A percentile compares a stretch with the other conserved stretches of the same genome.
phyloP scores from a whole-genome alignment of 345 rosid genomes.

The Lepidium didymum region DNA sequence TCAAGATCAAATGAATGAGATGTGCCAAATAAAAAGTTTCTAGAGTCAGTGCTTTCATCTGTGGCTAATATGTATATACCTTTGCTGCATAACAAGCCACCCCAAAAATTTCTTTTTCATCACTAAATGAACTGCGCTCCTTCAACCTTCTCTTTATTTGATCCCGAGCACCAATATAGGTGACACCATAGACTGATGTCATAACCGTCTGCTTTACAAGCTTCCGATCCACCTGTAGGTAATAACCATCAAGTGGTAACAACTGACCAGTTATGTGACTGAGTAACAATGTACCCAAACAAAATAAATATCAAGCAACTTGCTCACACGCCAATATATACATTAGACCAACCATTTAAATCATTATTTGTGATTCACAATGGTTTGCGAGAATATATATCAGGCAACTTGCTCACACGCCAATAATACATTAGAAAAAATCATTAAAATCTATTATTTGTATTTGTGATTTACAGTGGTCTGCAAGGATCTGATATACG shows the following conservation, averaged over 20 bases:
- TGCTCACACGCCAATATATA: background rate
- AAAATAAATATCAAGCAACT: conserved; percentile 5
- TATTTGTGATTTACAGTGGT: conserved; percentile 1
- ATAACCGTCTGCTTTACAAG: conserved; percentile 99
- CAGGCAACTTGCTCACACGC: conserved; percentile 1
- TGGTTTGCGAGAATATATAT: background rate
- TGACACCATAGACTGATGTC: conserved; percentile 99
- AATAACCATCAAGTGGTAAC: conserved; percentile 24
- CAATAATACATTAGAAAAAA: background rate
- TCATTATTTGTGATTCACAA: background rate
- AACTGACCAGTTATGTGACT: conserved; percentile 19
- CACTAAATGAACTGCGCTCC: conserved; percentile 61
- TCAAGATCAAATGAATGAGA: background rate
- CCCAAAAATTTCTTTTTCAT: conserved; percentile 49
- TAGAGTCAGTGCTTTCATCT: background rate
- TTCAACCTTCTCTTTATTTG: conserved; percentile 90
- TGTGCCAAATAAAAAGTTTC: background rate
- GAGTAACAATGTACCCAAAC: conserved; percentile 1
- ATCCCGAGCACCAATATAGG: conserved; percentile 91
- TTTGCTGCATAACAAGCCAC: conserved; percentile 96
- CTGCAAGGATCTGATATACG: background rate
- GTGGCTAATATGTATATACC: conserved; percentile 53
- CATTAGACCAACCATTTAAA: background rate
- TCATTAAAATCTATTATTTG: background rate
- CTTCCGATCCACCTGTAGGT: conserved; percentile 84